phyloP scores from a whole-genome alignment of 495 filamentous ascomycete genomes.

The Neohortaea acidophila region DNA sequence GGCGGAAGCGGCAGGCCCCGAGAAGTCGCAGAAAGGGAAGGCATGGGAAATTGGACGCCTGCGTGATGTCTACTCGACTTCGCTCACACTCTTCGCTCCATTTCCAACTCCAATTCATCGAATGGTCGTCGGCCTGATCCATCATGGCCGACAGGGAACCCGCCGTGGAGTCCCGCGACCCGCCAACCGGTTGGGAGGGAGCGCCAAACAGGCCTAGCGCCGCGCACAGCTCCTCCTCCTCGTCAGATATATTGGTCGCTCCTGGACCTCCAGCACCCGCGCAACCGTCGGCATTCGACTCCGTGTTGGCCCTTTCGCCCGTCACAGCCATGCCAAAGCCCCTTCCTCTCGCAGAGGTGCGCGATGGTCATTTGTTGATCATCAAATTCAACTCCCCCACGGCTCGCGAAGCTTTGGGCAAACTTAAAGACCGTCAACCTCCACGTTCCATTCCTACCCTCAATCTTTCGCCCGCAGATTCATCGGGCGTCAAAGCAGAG shows the following conservation, averaged over 20 bases:
- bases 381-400: neutral
- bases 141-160: no score
- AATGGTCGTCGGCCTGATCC: no score
- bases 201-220: neutral
- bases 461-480: neutral
- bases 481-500: neutral
- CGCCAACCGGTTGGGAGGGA: no score
- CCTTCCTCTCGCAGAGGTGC: neutral
- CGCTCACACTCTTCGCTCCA: neutral
- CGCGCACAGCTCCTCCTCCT: constrained; percentile 3
- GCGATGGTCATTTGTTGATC: neutral
- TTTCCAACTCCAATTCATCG: no score
- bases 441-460: neutral
- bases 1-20: no score
- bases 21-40: no score
- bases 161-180: no score
- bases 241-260: constrained; percentile 7
- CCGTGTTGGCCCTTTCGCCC: neutral
- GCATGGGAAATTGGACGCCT: no score
- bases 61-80: no score
- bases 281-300: neutral
- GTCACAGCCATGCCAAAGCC: neutral
- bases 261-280: neutral
- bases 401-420: neutral
- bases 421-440: neutral